Evolutionary conservation across 768 basidiomycete genomes (phyloP), one percentile per base, ranked within the genome.

Genomic region (Mycena metata): DNA sequence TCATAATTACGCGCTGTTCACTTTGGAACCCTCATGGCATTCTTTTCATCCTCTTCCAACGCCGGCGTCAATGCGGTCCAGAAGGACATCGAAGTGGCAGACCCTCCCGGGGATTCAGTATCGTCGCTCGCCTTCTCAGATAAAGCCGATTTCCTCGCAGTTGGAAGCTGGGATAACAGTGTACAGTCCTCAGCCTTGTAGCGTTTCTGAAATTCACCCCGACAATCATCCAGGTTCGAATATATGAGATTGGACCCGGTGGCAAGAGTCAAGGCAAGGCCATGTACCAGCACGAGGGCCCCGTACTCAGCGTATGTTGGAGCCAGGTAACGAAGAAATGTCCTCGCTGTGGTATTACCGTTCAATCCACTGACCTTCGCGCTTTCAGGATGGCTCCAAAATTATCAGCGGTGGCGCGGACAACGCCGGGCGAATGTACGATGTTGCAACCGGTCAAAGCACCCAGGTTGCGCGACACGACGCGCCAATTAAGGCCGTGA

Each of bases 391-490:
- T 64, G 96, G 96, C 24, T 91, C 88, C 73, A 95, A 95, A 81
- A 84, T 96, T 41, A 89, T 98, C 72, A 98, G 96, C 17, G 95
- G 92, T 10, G 96, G 97, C 60, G 94, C 94, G 12, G 97, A 99
- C 84, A 98, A 98, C 79, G 92, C 94, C 0, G 97, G 89, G 21
- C 89, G 95, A 67, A 92, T 95, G 89, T 96, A 91, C 79, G 97
- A 99, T 78, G 85, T 96, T 43, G 84, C 88, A n/a, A 96, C 95
- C 2, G 95, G 94, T 1, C 91, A 92, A 75, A 76, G 90, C 0
- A 84, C 86, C 7, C 95, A 96, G 76, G 90, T 97, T 49, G 96
- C 94, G 24, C 92, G 91, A 66, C 96, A 98, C 70, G 96, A 98
- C 78, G 94, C 91, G 56, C 94, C 94, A 16, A 88, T 97, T 72